These are phyloP conservation scores for Brasilioporus rufonigricans DNA, from an alignment of 768 basidiomycete genomes.

Conservation along the genomic window DNA sequence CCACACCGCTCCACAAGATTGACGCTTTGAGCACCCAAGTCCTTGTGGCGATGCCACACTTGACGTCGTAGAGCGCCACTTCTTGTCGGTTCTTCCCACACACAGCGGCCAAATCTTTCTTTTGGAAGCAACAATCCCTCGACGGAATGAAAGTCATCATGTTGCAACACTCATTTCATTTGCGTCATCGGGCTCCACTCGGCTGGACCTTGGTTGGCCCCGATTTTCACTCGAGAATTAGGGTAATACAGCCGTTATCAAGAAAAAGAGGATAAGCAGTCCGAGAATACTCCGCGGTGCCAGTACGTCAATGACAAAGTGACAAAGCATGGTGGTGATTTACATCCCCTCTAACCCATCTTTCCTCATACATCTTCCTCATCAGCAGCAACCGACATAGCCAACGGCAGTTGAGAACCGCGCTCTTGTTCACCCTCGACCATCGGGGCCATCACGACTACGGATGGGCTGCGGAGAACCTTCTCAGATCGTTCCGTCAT, in stretches of 20 bases:
- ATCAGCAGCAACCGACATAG: conserved; percentile 18
- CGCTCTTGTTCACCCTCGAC: conserved; percentile 20
- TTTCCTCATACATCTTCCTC: background rate
- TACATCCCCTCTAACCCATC: background rate
- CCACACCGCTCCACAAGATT: conserved; percentile 21
- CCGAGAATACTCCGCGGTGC: background rate
- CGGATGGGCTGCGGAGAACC: conserved; percentile 29
- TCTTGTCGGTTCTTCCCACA: background rate
- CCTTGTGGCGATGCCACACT: background rate
- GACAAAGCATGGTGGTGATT: background rate
- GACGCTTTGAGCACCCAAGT: conserved; percentile 1
- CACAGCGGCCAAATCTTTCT: background rate
- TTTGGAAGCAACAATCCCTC: background rate
- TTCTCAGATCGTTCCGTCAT: conserved; percentile 28
- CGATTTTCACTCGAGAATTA: background rate
- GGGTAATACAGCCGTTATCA: background rate
- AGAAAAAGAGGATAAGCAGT: background rate
- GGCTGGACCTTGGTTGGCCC: background rate
- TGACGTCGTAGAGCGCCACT: background rate
- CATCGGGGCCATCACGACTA: conserved; percentile 34
- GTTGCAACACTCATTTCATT: background rate
- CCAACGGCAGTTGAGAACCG: conserved; percentile 35
- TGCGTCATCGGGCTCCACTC: background rate
- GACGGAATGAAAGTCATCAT: conserved; percentile 5
- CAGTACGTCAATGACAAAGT: background rate